Percentiles rank a stretch among this genome's conserved stretches.
These are phyloP conservation scores for Cercospora sp. DNA, from an alignment of 2,329 filamentous ascomycete genomes.

Conservation along the genomic window DNA sequence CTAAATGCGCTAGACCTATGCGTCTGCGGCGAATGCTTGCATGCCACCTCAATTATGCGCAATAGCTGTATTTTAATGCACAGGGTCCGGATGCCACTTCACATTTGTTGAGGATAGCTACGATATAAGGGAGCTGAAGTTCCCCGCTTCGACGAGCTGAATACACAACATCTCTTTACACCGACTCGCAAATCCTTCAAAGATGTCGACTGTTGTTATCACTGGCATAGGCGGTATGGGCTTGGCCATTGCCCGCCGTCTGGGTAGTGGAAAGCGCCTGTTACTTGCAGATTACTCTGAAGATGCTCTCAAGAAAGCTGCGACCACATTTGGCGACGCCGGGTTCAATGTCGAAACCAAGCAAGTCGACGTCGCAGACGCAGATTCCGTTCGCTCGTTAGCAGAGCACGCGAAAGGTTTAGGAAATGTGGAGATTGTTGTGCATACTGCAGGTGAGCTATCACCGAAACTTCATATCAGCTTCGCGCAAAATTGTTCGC, in stretches of 20 bases:
- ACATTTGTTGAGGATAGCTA: neutral
- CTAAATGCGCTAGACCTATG: neutral
- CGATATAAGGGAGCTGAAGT: neutral
- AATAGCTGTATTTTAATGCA: neutral
- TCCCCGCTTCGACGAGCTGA: neutral
- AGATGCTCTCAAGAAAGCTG: neutral
- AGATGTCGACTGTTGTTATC: neutral
- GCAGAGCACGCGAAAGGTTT: neutral
- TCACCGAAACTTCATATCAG: neutral
- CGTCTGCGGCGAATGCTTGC: neutral
- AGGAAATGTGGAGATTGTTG: neutral
- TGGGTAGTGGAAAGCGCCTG: neutral
- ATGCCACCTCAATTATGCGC: neutral
- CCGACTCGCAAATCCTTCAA: neutral
- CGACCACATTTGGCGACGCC: neutral
- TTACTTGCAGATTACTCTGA: neutral
- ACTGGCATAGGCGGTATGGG: neutral
- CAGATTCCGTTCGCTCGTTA: neutral
- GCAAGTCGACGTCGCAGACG: neutral
- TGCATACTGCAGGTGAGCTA: neutral
- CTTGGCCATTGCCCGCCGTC: slow-evolving; percentile 2
- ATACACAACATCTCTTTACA: neutral
- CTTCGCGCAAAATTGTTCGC: neutral
- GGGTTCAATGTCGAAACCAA: neutral
- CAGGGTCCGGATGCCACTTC: neutral